These are phyloP conservation scores for Fusarium verticillioides DNA, from an alignment of 2,329 filamentous ascomycete species.

Conservation along the genomic window DNA sequence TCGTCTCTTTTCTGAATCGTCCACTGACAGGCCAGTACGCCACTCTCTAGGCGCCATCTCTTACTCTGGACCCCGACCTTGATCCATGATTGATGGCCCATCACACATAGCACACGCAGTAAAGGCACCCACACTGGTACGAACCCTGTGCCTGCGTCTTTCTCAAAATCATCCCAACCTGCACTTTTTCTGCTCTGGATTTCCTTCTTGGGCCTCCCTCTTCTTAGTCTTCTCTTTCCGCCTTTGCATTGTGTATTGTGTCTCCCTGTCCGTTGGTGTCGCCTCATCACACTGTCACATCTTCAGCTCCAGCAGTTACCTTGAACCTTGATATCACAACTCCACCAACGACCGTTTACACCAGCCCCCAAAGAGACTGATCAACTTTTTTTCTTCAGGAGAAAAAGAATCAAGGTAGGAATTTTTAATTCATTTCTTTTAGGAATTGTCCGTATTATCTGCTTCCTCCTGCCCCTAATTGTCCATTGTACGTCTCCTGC, in stretches of 20 bases:
- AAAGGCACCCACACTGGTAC: slow-evolving; percentile 34
- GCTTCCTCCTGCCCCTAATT: slow-evolving; percentile 4
- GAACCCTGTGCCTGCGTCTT: slow-evolving; percentile 35
- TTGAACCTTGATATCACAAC: slow-evolving; percentile 32
- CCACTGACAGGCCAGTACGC: slow-evolving; percentile 57
- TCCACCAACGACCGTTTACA: slow-evolving; percentile 28
- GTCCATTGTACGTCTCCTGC: slow-evolving; percentile 18
- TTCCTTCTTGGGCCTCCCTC: slow-evolving; percentile 43
- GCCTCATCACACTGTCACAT: slow-evolving; percentile 43
- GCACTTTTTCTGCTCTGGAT: slow-evolving; percentile 40
- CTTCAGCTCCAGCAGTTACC: slow-evolving; percentile 30
- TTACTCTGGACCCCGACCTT: slow-evolving; percentile 51
- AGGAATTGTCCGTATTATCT: not conserved
- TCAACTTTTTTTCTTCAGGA: slow-evolving; percentile 20
- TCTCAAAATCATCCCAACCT: slow-evolving; percentile 46
- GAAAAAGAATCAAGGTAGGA: slow-evolving; percentile 14
- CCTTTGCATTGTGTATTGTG: slow-evolving; percentile 28
- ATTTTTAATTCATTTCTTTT: slow-evolving; percentile 3
- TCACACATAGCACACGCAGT: slow-evolving; percentile 44
- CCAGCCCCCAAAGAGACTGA: slow-evolving; percentile 25
- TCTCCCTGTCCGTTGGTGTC: slow-evolving; percentile 23
- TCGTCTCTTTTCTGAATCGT: slow-evolving; percentile 48
- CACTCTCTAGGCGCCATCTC: slow-evolving; percentile 57
- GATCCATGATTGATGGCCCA: slow-evolving; percentile 47
- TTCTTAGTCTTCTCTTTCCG: slow-evolving; percentile 39